Conservation (phyloP, 176 grass and related monocot species). For the Echinochloa phyllopogon region DNA sequence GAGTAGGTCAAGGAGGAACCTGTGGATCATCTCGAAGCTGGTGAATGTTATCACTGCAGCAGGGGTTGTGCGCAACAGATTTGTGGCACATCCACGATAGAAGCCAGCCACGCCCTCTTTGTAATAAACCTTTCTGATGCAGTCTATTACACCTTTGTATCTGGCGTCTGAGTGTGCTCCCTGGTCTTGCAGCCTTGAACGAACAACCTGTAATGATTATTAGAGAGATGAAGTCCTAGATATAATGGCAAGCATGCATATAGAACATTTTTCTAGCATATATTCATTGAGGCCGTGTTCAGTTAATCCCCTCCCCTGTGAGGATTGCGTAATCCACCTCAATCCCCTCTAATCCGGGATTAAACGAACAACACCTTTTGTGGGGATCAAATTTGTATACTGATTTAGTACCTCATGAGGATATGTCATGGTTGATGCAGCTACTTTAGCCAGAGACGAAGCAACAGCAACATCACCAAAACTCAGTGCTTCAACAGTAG, state of each 20-base stretch:
- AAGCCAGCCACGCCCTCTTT: constrained; percentile 82
- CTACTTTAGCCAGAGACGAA: constrained; percentile 90
- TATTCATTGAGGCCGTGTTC: neutral
- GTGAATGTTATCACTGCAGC: constrained; percentile 98
- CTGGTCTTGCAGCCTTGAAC: constrained; percentile 93
- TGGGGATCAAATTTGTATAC: constrained; percentile 12
- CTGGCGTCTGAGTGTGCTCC: constrained; percentile 58
- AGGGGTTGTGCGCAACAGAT: constrained; percentile 89
- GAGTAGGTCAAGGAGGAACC: constrained; percentile 61
- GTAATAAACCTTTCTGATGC: constrained; percentile 76
- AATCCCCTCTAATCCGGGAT: too few species aligned
- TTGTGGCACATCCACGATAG: constrained; percentile 92
- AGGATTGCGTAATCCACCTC: too few species aligned
- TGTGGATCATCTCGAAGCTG: constrained; percentile 98
- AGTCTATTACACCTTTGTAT: constrained; percentile 85
- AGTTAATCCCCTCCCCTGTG: too few species aligned
- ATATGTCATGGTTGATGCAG: constrained; percentile 91
- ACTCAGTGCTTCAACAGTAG: constrained; percentile 79
- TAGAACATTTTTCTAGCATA: neutral
- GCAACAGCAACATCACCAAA: constrained; percentile 96
- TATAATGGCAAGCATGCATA: neutral
- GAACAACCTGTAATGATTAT: constrained; percentile 70
- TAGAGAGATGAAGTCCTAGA: constrained; percentile 17
- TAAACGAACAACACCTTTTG: neutral
- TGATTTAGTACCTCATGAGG: constrained; percentile 80